phyloP scores from a whole-genome alignment of 139 green algal genomes.

The Tetradesmus lagerheimii region DNA sequence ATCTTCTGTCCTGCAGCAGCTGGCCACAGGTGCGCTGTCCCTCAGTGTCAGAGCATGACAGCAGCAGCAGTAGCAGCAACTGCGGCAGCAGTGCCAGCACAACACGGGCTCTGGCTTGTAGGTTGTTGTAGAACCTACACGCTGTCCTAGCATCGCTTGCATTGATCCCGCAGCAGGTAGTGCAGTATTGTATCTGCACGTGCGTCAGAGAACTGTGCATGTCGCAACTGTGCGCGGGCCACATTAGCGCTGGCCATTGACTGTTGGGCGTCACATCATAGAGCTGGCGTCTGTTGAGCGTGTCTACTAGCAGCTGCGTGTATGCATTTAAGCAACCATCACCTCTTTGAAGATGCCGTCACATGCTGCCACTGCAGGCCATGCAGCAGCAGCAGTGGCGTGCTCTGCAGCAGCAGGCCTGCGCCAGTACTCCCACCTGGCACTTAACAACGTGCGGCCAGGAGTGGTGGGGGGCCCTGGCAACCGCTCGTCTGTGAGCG shows the following conservation, averaged over 20 bases:
- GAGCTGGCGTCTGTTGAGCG: too few species aligned
- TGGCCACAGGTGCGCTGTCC: neutral
- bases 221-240: too few species aligned
- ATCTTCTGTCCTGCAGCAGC: neutral
- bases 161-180: neutral
- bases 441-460: neutral
- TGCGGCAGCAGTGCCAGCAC: too few species aligned
- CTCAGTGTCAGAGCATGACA: neutral
- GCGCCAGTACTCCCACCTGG: slow-evolving; percentile 12
- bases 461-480: slow-evolving; percentile 61
- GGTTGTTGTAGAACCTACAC: neutral
- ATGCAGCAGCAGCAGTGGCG: neutral
- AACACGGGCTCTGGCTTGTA: neutral
- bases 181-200: too few species aligned
- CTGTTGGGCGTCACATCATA: too few species aligned
- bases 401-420: neutral
- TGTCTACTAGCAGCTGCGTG: too few species aligned
- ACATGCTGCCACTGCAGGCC: neutral
- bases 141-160: neutral
- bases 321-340: neutral
- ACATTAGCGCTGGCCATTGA: too few species aligned
- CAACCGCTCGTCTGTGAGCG: slow-evolving; percentile 79
- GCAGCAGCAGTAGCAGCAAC: neutral
- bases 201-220: too few species aligned
- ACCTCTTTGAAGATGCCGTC: neutral